Percentiles rank a stretch among this genome's conserved stretches.
phyloP scores from a whole-genome alignment of 176 grass and related monocot genomes.

The Alloteropsis semialata region DNA sequence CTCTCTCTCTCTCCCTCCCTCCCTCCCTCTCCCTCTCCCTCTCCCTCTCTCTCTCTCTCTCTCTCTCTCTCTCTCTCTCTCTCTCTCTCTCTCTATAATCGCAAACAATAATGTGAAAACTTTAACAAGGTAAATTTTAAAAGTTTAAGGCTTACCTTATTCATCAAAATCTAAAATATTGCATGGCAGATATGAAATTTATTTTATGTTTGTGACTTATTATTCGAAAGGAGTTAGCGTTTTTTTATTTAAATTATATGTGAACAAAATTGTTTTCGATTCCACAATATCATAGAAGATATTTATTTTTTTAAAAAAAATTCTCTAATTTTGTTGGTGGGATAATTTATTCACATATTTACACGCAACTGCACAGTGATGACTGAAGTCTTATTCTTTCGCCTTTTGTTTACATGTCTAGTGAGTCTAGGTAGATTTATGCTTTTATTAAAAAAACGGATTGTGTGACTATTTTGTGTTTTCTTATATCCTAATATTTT shows the following conservation, averaged over 20 bases:
- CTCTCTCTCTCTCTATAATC: neutral
- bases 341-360: neutral
- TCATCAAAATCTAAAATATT: neutral
- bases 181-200: neutral
- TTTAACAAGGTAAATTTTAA: neutral
- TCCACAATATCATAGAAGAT: neutral
- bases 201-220: neutral
- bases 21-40: too few species aligned
- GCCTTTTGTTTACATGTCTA: neutral
- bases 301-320: neutral
- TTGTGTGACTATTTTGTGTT: neutral
- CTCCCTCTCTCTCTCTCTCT: neutral
- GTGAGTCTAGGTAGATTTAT: neutral
- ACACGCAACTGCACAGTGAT: neutral
- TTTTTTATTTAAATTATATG: neutral
- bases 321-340: neutral
- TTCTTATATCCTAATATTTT: neutral
- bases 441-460: neutral
- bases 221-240: too few species aligned
- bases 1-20: neutral
- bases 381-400: neutral
- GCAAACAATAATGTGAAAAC: neutral
- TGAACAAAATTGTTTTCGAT: neutral
- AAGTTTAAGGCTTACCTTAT: neutral
- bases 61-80: neutral